Evolutionary conservation across 352 stramenopile genomes (phyloP).

Genomic region (Pythium angustatum): DNA sequence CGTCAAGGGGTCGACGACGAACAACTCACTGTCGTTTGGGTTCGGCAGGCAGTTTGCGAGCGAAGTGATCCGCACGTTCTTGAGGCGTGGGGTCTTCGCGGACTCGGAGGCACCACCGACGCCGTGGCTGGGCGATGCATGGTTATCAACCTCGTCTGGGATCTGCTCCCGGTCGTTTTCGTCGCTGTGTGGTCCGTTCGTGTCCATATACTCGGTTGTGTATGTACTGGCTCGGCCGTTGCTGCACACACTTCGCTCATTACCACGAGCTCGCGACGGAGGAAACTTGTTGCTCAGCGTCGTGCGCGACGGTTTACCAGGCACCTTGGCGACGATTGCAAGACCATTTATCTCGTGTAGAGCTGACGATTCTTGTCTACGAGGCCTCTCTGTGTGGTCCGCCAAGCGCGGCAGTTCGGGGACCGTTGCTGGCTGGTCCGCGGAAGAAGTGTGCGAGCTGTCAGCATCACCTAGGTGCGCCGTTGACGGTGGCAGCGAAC

Average conservation of each 20-base stretch:
- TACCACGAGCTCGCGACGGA: not conserved
- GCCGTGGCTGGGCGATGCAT: not conserved
- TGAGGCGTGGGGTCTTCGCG: not conserved
- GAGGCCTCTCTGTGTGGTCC: not conserved
- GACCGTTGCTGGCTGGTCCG: not conserved
- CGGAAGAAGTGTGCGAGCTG: not conserved
- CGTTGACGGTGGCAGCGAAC: conserved; percentile 1
- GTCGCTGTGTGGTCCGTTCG: not conserved
- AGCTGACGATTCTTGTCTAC: not conserved
- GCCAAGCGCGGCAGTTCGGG: not conserved
- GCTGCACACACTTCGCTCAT: conserved; percentile 19
- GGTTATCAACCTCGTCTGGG: not conserved
- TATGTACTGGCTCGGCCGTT: conserved; percentile 11
- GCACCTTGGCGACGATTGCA: not conserved
- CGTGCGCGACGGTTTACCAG: not conserved
- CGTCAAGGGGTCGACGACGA: not conserved
- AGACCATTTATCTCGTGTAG: not conserved
- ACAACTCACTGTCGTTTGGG: not conserved
- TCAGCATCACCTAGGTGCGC: not conserved
- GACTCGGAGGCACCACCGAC: not conserved
- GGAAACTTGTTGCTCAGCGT: not conserved
- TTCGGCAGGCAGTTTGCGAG: not conserved
- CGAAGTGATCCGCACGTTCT: not conserved
- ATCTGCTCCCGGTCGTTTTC: not conserved
- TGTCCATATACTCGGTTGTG: not conserved